Evolutionary conservation across 73 alveolate species (phyloP).

Genomic region (Breviolum minutum): DNA sequence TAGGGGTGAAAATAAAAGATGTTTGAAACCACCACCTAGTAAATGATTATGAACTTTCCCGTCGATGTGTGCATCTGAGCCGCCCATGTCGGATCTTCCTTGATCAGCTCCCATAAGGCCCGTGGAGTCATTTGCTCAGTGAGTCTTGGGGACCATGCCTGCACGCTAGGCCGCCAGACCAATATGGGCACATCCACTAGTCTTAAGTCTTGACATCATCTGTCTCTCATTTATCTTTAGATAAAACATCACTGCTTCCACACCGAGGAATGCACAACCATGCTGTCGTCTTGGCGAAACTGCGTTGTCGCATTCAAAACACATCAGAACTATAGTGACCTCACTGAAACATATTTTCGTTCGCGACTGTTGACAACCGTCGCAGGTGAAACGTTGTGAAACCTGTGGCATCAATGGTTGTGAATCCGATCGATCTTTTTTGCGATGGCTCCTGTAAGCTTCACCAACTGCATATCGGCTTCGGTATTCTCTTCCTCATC

Average conservation of each 20-base stretch:
- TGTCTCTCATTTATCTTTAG: background rate
- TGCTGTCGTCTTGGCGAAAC: no score
- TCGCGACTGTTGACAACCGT: no score
- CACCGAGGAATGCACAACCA: no score
- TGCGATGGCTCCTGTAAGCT: constrained; percentile 42
- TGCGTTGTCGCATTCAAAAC: no score
- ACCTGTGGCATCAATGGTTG: background rate
- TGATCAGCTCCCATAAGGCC: constrained; percentile 41
- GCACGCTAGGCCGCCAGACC: background rate
- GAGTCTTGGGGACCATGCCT: constrained; percentile 21
- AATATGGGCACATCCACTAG: background rate
- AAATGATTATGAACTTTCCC: background rate
- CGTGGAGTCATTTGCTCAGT: constrained; percentile 58
- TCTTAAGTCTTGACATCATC: background rate
- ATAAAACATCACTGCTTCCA: no score
- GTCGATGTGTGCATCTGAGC: background rate
- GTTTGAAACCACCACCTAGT: no score
- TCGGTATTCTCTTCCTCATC: constrained; percentile 16
- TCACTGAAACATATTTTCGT: no score
- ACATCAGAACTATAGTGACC: no score
- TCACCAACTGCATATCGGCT: constrained; percentile 38
- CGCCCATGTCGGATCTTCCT: constrained; percentile 44
- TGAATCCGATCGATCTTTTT: constrained; percentile 37
- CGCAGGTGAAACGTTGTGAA: no score
- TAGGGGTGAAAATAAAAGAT: no score